These are phyloP conservation scores for Colletotrichum nymphaeae DNA, from an alignment of 2,329 filamentous ascomycete genomes.

Conservation along the genomic window DNA sequence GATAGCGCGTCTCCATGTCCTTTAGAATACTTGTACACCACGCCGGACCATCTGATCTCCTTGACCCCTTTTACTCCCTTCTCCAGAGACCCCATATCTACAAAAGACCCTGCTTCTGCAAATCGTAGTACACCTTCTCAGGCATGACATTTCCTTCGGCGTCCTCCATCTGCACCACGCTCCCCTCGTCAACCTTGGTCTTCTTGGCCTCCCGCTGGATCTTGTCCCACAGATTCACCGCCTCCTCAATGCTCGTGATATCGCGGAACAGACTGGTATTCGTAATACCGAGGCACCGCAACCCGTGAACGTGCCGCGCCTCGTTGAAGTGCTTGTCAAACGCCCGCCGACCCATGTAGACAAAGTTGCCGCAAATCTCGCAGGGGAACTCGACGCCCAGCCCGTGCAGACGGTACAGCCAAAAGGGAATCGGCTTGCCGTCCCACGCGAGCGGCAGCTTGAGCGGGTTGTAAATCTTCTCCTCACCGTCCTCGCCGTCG, in stretches of 20 bases:
- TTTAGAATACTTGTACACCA: constrained; percentile 13
- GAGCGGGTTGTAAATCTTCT: constrained; percentile 95
- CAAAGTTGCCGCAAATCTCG: constrained; percentile 97
- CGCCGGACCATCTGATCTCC: neutral
- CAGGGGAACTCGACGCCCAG: constrained; percentile 94
- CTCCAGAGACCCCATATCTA: constrained; percentile 51
- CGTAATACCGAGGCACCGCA: constrained; percentile 94
- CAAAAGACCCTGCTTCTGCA: constrained; percentile 90
- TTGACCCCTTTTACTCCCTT: neutral
- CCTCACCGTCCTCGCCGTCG: constrained; percentile 81
- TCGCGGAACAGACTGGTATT: constrained; percentile 93
- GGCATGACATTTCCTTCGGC: constrained; percentile 98
- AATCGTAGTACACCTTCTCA: constrained; percentile 95
- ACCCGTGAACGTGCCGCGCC: constrained; percentile 88
- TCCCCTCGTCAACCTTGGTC: constrained; percentile 79
- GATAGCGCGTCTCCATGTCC: neutral
- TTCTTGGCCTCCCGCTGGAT: constrained; percentile 87
- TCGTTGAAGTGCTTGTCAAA: constrained; percentile 99
- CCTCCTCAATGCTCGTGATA: constrained; percentile 92
- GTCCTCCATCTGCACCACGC: constrained; percentile 98
- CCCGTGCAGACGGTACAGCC: constrained; percentile 97
- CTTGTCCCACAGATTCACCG: constrained; percentile 90
- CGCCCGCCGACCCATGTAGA: constrained; percentile 96
- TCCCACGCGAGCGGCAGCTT: constrained; percentile 98
- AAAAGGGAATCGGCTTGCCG: constrained; percentile 98